Percentiles rank a stretch among this genome's conserved stretches.
Evolutionary conservation across 345 rosid species (phyloP).

Genomic region (Fremontodendron californicum): DNA sequence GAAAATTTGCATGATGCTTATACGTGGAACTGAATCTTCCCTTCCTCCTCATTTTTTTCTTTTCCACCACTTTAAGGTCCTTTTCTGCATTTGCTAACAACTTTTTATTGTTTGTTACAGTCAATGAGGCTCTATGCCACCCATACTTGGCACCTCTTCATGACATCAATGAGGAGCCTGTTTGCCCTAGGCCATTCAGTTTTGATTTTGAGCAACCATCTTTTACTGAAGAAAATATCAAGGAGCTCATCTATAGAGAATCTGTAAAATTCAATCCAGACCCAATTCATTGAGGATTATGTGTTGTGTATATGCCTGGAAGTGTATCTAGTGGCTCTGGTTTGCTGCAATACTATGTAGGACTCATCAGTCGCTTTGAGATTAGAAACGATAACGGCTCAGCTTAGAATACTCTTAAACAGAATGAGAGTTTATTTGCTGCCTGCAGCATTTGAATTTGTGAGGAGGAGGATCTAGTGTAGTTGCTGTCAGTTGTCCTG

Average conservation of each 20-base stretch:
- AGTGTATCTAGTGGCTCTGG: slow-evolving; percentile 11
- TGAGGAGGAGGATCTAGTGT: not conserved
- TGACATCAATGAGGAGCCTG: slow-evolving; percentile 61
- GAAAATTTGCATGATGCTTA: not conserved
- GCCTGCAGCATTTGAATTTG: slow-evolving; percentile 5
- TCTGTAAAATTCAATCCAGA: slow-evolving; percentile 83
- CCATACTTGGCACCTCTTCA: slow-evolving; percentile 3
- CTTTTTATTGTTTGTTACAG: slow-evolving; percentile 36
- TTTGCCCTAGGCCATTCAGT: slow-evolving; percentile 73
- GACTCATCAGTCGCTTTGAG: not conserved
- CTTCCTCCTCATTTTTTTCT: not conserved
- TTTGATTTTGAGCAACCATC: slow-evolving; percentile 95
- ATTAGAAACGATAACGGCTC: not conserved
- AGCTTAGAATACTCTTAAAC: not conserved
- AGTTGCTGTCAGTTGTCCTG: no score
- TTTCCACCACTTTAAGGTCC: not conserved
- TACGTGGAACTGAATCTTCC: not conserved
- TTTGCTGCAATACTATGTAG: slow-evolving; percentile 11
- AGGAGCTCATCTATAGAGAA: slow-evolving; percentile 94
- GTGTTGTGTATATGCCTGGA: slow-evolving; percentile 2
- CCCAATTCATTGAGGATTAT: slow-evolving; percentile 37
- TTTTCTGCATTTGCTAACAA: not conserved
- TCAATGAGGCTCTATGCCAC: slow-evolving; percentile 64
- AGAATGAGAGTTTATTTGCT: slow-evolving; percentile 4
- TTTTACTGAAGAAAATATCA: slow-evolving; percentile 87